Evolutionary conservation across 2,329 filamentous ascomycete species (phyloP).

Genomic region (Cladosporium colombiae): DNA sequence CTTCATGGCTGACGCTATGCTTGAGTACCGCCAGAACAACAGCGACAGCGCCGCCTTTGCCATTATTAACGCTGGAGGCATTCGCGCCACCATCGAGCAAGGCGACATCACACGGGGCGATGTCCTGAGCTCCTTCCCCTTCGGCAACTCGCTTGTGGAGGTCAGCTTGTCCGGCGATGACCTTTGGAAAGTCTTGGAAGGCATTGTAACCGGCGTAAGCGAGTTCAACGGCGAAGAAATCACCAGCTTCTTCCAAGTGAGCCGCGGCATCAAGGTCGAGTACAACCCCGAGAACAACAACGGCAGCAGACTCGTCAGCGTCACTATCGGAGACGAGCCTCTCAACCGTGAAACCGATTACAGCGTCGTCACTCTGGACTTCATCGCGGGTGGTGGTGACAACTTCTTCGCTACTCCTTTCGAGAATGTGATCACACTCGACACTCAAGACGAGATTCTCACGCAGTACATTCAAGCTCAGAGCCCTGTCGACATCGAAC

Average conservation of each 20-base stretch:
- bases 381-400: conserved; percentile 63
- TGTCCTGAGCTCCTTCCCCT: conserved; percentile 65
- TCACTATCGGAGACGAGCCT: conserved; percentile 52
- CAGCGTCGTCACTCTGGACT: conserved; percentile 63
- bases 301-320: conserved; percentile 55
- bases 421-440: conserved; percentile 50
- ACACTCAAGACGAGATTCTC: conserved; percentile 58
- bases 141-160: conserved; percentile 65
- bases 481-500: conserved; percentile 52
- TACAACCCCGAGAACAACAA: conserved; percentile 56
- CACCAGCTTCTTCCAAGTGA: conserved; percentile 63
- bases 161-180: conserved; percentile 55
- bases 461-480: conserved; percentile 52
- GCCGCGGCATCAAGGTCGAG: conserved; percentile 56
- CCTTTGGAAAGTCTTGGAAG: conserved; percentile 61
- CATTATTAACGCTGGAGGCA: conserved; percentile 64
- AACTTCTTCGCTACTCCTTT: conserved; percentile 53
- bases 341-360: conserved; percentile 55
- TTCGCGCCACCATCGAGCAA: conserved; percentile 63
- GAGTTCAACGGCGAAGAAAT: conserved; percentile 56
- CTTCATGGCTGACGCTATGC: conserved; percentile 56
- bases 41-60: conserved; percentile 55
- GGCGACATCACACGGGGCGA: conserved; percentile 65
- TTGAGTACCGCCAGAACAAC: conserved; percentile 58
- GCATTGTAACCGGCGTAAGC: conserved; percentile 57